Conservation (phyloP, 108 stramenopile genomes). For the Pseudonitzschia pungens region DNA sequence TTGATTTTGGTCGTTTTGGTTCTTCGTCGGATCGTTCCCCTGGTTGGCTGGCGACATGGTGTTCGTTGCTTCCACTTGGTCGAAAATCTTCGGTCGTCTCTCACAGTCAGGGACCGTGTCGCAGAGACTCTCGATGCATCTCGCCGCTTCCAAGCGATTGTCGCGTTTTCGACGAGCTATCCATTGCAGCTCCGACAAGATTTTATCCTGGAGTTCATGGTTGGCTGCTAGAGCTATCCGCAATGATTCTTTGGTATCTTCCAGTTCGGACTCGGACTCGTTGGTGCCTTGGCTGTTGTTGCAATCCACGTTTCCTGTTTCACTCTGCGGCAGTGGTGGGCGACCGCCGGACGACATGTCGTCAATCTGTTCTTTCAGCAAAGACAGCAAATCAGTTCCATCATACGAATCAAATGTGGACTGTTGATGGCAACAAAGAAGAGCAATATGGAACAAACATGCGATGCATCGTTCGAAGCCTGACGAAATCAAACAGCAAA, state of each 20-base stretch:
- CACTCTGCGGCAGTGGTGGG: too few species aligned
- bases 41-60: neutral
- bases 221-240: conserved; percentile 30
- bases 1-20: neutral
- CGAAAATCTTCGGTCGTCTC: neutral
- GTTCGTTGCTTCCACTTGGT: neutral
- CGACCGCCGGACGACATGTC: too few species aligned
- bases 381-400: too few species aligned
- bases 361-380: too few species aligned
- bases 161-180: conserved; percentile 12
- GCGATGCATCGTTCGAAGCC: too few species aligned
- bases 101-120: neutral
- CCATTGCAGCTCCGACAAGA: conserved; percentile 9
- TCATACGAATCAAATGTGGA: too few species aligned
- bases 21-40: too few species aligned
- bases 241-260: conserved; percentile 4
- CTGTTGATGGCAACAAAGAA: too few species aligned
- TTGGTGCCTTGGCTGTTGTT: neutral
- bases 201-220: conserved; percentile 18
- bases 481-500: too few species aligned
- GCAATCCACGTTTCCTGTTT: neutral
- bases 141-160: conserved; percentile 20
- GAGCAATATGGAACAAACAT: too few species aligned
- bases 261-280: neutral
- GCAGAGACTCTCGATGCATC: conserved; percentile 1